Conservation (phyloP, 2,329 filamentous ascomycete genomes). For the Beauveria bassiana region DNA sequence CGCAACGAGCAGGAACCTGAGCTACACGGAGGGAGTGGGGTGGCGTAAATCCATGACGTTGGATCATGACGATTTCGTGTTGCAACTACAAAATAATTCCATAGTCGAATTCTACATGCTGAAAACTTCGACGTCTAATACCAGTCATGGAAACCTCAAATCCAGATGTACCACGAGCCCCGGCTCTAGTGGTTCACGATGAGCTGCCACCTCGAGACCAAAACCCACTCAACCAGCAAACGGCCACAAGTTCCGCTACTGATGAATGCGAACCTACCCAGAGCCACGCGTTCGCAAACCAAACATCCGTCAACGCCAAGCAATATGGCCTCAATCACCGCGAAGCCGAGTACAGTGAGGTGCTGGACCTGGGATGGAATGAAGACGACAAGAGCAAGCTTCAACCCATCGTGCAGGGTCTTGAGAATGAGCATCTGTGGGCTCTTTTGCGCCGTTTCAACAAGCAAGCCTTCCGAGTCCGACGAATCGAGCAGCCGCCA, state of each 20-base stretch:
- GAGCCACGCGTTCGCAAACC: constrained; percentile 29
- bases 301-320: constrained; percentile 1
- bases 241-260: background rate
- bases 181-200: background rate
- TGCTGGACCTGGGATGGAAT: constrained; percentile 59
- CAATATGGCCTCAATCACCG: constrained; percentile 30
- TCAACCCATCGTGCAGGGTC: constrained; percentile 55
- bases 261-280: constrained; percentile 20
- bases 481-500: constrained; percentile 43
- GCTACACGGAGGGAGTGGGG: no score
- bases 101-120: no score
- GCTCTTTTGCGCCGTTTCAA: constrained; percentile 65
- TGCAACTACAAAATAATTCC: no score
- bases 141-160: background rate
- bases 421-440: constrained; percentile 69
- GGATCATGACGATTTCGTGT: no score
- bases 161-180: background rate
- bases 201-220: background rate
- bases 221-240: background rate
- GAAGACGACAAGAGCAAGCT: constrained; percentile 49
- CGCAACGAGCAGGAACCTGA: no score
- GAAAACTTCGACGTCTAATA: no score
- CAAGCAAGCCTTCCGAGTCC: constrained; percentile 62
- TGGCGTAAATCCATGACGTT: no score
- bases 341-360: constrained; percentile 38